phyloP scores from a whole-genome alignment of 768 basidiomycete species.

The Boletellus sp. region DNA sequence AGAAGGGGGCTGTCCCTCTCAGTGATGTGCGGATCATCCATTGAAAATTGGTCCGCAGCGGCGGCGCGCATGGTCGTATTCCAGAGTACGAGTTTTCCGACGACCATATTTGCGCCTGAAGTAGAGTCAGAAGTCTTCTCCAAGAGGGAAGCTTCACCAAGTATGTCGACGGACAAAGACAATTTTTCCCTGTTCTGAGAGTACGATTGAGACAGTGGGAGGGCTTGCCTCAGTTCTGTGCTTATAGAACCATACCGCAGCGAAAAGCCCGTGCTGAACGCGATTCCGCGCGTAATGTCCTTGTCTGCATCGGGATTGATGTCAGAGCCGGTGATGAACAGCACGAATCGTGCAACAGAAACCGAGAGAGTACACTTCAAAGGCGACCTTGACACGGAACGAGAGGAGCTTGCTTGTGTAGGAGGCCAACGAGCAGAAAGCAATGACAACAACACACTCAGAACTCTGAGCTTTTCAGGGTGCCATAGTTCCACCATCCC shows the following conservation, averaged over 20 bases:
- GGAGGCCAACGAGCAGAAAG: slow-evolving; percentile 24
- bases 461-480: slow-evolving; percentile 48
- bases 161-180: slow-evolving; percentile 48
- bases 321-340: slow-evolving; percentile 76
- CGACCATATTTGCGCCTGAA: slow-evolving; percentile 36
- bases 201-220: slow-evolving; percentile 27
- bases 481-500: slow-evolving; percentile 69
- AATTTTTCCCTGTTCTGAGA: slow-evolving; percentile 51
- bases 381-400: slow-evolving; percentile 41
- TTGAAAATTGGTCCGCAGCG: slow-evolving; percentile 61
- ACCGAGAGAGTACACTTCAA: slow-evolving; percentile 53
- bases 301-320: slow-evolving; percentile 68
- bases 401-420: slow-evolving; percentile 7
- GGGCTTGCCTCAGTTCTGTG: slow-evolving; percentile 13
- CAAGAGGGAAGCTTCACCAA: slow-evolving; percentile 43
- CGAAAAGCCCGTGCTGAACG: slow-evolving; percentile 51
- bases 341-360: slow-evolving; percentile 56
- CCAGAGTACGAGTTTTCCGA: slow-evolving; percentile 43
- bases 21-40: slow-evolving; percentile 59
- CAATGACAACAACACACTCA: slow-evolving; percentile 48
- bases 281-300: slow-evolving; percentile 67
- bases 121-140: slow-evolving; percentile 35
- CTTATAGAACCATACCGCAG: slow-evolving; percentile 53
- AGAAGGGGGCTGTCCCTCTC: slow-evolving; percentile 49
- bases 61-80: slow-evolving; percentile 57